Base-by-base conservation (phyloP, 139 green algal genomes). In the Chlamydomonas eustigma region DNA sequence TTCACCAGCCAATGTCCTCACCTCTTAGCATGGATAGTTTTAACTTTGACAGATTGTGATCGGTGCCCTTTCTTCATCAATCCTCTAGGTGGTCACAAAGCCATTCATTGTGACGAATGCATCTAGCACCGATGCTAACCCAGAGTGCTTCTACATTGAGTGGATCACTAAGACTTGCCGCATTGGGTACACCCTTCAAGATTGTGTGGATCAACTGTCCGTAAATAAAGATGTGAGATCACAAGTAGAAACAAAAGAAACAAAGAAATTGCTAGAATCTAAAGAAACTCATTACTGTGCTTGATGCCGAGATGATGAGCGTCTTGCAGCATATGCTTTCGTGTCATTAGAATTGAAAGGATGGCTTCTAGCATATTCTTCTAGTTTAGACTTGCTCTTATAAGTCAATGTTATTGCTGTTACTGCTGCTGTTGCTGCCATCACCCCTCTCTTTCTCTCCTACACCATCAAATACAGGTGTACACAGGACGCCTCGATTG, bases 141-240 rank as follows among this genome's bases (percentile, higher is more conserved):
- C 35, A 4, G 3, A 58, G 28, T 77, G 71, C 71, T 77, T 30
- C 50, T 77, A 77, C 74, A 39, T 78, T 1, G 58, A 73, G 22
- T 71, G 71, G 63, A 34, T 66, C 58, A 73, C 37, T 18, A 32
- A 33, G 3, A 73, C 58, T 18, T 77, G 71, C 71, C 25, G 37
- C 50, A 71, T 77, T 25, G 71, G 51, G 2, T 52, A 30, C 3
- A 65, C 50, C 3, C 32, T 70, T 12, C 28, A 34, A 12, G 71
- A 34, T 3, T 71, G 51, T 50, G 38, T n/a, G 52, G 4, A 38
- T n/a, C 4, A 44, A 4, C 8, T 6, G 12, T 8, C 52, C 12
- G 18, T 68, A 6, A 68, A 68, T 28, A 8, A 31, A 4, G 22
- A 68, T 68, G 52, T 68, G 22, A 68, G 52, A n/a, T n/a, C n/a